phyloP scores from a whole-genome alignment of 805 yeast species.

The Metschnikowia drakensbergensis region DNA sequence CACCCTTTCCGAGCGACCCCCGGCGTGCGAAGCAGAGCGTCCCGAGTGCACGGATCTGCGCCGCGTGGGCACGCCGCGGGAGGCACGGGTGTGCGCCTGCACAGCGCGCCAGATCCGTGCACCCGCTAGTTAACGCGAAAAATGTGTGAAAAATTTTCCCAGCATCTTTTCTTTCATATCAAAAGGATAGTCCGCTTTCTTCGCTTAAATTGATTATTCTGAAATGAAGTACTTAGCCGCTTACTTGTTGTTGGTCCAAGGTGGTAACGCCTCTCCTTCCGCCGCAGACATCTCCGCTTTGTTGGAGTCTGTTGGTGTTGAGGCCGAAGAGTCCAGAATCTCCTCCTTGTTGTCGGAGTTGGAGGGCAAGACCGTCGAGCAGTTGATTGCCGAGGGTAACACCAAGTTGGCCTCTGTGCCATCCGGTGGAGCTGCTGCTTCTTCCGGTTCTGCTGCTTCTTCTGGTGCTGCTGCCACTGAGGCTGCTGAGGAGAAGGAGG shows the following conservation, averaged over 20 bases:
- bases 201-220: conserved; percentile 81
- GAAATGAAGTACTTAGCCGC: conserved; percentile 98
- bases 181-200: conserved; percentile 78
- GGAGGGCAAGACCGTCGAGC: conserved; percentile 89
- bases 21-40: too few species aligned
- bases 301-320: conserved; percentile 93
- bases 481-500: conserved; percentile 66
- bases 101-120: not conserved
- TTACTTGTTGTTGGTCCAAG: conserved; percentile 95
- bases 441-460: conserved; percentile 67
- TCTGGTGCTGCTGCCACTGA: conserved; percentile 69
- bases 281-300: conserved; percentile 86
- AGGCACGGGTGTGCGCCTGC: not conserved
- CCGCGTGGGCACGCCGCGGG: too few species aligned
- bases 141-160: conserved; percentile 5
- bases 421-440: conserved; percentile 94
- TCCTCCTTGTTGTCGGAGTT: conserved; percentile 75
- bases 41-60: too few species aligned
- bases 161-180: conserved; percentile 20
- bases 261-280: conserved; percentile 93
- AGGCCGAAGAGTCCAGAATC: conserved; percentile 87
- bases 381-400: conserved; percentile 91
- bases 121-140: conserved; percentile 2
- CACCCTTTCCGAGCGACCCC: too few species aligned
- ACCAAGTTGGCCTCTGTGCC: conserved; percentile 96